These are phyloP conservation scores for Trametes punicea DNA, from an alignment of 768 basidiomycete species.

Conservation along the genomic window DNA sequence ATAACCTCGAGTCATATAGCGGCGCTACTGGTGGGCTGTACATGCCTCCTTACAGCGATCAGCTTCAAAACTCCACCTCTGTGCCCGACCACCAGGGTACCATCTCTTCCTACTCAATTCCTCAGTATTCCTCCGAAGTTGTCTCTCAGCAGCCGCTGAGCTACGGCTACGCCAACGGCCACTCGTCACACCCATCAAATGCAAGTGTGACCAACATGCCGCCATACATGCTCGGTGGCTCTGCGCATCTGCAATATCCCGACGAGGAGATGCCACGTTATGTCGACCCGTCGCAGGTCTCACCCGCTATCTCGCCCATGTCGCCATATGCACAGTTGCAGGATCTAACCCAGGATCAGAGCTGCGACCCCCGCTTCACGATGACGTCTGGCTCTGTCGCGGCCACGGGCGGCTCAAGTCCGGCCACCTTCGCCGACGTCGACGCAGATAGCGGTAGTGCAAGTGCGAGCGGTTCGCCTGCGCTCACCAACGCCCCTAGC, in stretches of 20 bases:
- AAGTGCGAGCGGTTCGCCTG: conserved; percentile 15
- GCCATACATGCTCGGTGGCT: conserved; percentile 3
- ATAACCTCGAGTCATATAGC: conserved; percentile 1
- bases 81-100: conserved; percentile 1
- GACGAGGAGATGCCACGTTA: conserved; percentile 17
- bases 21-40: neutral
- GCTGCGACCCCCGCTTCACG: conserved; percentile 23
- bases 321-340: conserved; percentile 17
- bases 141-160: neutral
- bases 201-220: conserved; percentile 8
- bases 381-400: conserved; percentile 2
- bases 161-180: conserved; percentile 9
- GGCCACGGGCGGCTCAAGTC: neutral
- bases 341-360: conserved; percentile 6
- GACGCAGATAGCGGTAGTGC: conserved; percentile 10
- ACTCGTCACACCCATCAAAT: neutral
- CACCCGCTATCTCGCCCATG: conserved; percentile 17
- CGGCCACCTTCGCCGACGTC: neutral
- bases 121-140: neutral
- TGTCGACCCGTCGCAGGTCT: conserved; percentile 22
- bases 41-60: conserved; percentile 6
- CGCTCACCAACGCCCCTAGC: neutral
- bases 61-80: neutral
- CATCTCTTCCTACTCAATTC: neutral
- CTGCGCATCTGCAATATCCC: conserved; percentile 14